Evolutionary conservation across 768 basidiomycete species (phyloP), one percentile per base, ranked within the genome.

Genomic region (Leccinum uliginosum): DNA sequence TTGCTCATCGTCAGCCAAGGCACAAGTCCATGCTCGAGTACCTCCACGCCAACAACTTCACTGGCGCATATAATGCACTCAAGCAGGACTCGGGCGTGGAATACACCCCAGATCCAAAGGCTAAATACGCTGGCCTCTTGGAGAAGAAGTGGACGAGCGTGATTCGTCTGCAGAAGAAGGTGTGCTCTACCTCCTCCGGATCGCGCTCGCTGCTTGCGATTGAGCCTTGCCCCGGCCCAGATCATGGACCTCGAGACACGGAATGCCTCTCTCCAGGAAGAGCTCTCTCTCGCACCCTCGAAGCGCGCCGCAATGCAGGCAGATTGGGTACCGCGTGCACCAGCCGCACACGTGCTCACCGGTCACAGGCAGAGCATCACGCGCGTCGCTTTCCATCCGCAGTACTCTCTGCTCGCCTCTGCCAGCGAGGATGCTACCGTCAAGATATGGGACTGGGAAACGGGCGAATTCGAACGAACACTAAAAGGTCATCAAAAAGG

Each of bases 71-170:
- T 65, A 79, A 83, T 61, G 81, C 83, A 23, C 71, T 83, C 59
- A 83, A 81, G 67, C 68, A 75, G 43, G 82, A 84, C 57, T 72
- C 79, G 30, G 77, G 79, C 55, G 67, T 80, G 26, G 83, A 86
- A 58, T 90, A 88, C 69, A 78, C 80, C 4, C 90, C 89, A 15
- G 93, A 96, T 76, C 84, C 91, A 23, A 93, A 90, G 69, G 85
- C 91, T 51, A 89, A 91, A 70, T 88, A 86, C 65, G 85, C 86
- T 2, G 94, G 93, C 1, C 75, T 98, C 55, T 75, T 98, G 58
- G 95, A 93, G 78, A 96, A 96, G 86, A 98, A 98, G 73, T 98
- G 95, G 95, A 96, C 92, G 50, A 91, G 89, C 67, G 93, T 97
- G 32, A 95, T 98, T 57, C 82, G 95, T 62, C 73, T 98, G 70